Evolutionary conservation across 1,139 yeast genomes (phyloP).

Genomic region (Zygosaccharomyces pseudobailii): DNA sequence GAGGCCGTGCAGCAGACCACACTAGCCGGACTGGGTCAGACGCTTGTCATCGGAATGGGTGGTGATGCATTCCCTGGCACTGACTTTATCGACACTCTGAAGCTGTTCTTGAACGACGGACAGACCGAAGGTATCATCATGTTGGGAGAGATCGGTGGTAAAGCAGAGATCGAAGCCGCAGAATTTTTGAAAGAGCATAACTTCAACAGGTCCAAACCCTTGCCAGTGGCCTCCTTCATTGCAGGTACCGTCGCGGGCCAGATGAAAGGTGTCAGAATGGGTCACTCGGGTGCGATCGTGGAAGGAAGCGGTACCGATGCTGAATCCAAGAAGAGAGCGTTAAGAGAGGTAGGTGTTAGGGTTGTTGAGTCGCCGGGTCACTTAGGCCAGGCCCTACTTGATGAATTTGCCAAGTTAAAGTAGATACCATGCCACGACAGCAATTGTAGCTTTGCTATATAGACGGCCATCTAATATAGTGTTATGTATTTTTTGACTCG

Average conservation of each 20-base stretch:
- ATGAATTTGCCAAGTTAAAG: slow-evolving; percentile 60
- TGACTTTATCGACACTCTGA: slow-evolving; percentile 93
- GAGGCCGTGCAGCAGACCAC: slow-evolving; percentile 99
- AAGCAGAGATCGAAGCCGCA: slow-evolving; percentile 98
- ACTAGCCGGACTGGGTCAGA: slow-evolving; percentile 91
- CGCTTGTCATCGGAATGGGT: slow-evolving; percentile 97
- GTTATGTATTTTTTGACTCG: slow-evolving; percentile 1
- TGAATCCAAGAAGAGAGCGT: slow-evolving; percentile 88
- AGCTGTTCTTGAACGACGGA: slow-evolving; percentile 82
- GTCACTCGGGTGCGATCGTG: slow-evolving; percentile 99
- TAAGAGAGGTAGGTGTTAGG: slow-evolving; percentile 85
- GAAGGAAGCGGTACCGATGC: slow-evolving; percentile 99
- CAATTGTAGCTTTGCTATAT: neutral
- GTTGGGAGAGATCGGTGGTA: slow-evolving; percentile 99
- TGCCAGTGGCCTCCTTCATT: slow-evolving; percentile 97
- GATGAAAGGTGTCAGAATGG: slow-evolving; percentile 92
- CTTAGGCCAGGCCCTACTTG: slow-evolving; percentile 88
- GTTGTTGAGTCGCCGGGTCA: slow-evolving; percentile 98
- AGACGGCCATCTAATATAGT: neutral
- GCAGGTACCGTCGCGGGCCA: slow-evolving; percentile 99
- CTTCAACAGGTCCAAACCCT: slow-evolving; percentile 84
- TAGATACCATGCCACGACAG: slow-evolving; percentile 1
- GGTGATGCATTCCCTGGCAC: slow-evolving; percentile 99
- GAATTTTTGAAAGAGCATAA: slow-evolving; percentile 90
- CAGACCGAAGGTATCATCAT: slow-evolving; percentile 96